Conservation (phyloP, 306 rosid genomes). For the Dicorynia guianensis region DNA sequence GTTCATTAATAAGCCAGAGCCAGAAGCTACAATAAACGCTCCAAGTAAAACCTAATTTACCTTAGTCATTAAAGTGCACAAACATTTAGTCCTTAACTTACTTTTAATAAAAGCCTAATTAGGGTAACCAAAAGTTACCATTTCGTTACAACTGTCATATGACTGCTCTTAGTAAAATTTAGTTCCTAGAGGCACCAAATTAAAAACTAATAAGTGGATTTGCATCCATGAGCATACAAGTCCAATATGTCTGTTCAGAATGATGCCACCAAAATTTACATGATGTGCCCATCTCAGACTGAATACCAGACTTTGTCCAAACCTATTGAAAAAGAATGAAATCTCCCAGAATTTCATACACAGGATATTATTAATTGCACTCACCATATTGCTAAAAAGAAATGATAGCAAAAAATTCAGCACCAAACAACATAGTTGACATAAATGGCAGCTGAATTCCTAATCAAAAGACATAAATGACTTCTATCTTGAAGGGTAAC, state of each 20-base stretch:
- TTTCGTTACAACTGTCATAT: too few species aligned
- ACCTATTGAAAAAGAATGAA: too few species aligned
- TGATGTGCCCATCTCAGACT: too few species aligned
- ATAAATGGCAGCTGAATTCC: background rate
- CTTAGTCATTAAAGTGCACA: background rate
- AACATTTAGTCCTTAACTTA: background rate
- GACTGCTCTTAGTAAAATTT: background rate
- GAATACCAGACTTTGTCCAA: too few species aligned
- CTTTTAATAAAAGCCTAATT: background rate
- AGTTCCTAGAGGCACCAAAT: slow-evolving; percentile 3
- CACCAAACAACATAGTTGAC: background rate
- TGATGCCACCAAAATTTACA: too few species aligned
- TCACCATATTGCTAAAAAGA: background rate
- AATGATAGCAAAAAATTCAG: background rate
- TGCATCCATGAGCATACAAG: background rate
- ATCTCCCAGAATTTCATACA: background rate
- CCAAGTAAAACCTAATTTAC: too few species aligned
- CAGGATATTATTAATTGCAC: background rate
- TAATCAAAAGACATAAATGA: slow-evolving; percentile 14
- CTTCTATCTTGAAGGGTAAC: background rate
- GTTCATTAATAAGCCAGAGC: too few species aligned
- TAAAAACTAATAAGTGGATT: background rate
- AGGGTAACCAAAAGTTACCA: background rate
- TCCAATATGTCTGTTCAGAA: background rate
- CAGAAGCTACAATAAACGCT: too few species aligned